Base-by-base conservation (phyloP, 768 basidiomycete genomes). In the Leccinum aurantiacum region DNA sequence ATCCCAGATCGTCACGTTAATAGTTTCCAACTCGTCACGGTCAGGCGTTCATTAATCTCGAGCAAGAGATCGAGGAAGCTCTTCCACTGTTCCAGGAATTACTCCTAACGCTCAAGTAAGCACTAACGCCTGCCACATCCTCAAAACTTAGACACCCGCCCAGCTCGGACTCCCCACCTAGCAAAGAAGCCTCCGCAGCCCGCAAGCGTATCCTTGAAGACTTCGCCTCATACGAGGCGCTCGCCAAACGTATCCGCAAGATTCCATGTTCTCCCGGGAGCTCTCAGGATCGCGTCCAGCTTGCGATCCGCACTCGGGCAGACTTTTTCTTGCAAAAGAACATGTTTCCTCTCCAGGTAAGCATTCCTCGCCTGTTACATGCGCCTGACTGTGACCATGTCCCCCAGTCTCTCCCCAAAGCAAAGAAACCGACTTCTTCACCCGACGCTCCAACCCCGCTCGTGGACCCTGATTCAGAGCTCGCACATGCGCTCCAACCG, bases 1-100 rank as follows among this genome's bases (percentile, higher is more conserved):
- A 10, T 47, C n/a, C 25, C 10, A 31, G 15, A 47, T 24, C n/a
- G 9, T n/a, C 5, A 47, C 48, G 51, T 56, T 24, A 1, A 19
- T 13, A 11, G 15, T 2, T 8, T 13, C 19, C 50, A 33, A 11
- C 19, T 53, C 55, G 56, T 29, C 53, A 52, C 47, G 46, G 10
- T 29, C 72, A 93, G 83, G 82, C 83, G 1, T 86, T 98, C 60
- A 76, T 92, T 38, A 71, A 68, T 41, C 76, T 97, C 8, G 95
- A 99, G 76, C 82, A 83, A 56, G 95, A 98, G 65, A 95, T 98
- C n/a, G 91, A 93, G 69, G 89, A 89, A 33, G 76, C 85, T 2
- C 80, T 98, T 4, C 93, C 94, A 3, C 85, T 88, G 63, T 95
- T 96, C 70, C 93, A 96, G 66, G 94, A 96, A 68, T 79, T 95